Evolutionary conservation across 169 alveolate species (phyloP).

Genomic region (Ichthyophthirius multifiliis): DNA sequence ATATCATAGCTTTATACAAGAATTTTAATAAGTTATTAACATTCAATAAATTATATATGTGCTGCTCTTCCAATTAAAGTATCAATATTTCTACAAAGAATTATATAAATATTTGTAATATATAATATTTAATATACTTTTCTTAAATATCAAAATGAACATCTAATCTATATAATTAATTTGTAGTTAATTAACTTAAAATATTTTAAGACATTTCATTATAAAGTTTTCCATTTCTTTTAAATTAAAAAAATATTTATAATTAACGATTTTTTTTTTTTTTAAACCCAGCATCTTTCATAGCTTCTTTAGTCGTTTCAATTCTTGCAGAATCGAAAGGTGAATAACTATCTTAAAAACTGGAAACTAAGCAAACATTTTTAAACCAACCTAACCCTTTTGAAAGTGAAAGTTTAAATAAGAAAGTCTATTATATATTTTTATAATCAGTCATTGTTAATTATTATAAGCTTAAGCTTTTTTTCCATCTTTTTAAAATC

Average conservation of each 20-base stretch:
- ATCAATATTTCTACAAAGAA: slow-evolving; percentile 61
- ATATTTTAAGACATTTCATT: slow-evolving; percentile 75
- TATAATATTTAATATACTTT: slow-evolving; percentile 41
- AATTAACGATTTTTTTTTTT: slow-evolving; percentile 23
- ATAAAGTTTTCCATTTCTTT: slow-evolving; percentile 49
- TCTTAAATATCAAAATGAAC: slow-evolving; percentile 80
- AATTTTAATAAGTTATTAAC: slow-evolving; percentile 56
- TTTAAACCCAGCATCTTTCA: slow-evolving; percentile 51
- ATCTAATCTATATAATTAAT: slow-evolving; percentile 74
- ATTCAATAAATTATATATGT: slow-evolving; percentile 67
- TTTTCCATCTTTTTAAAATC: slow-evolving; percentile 79
- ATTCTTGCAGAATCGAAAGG: slow-evolving; percentile 86
- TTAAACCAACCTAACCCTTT: slow-evolving; percentile 85
- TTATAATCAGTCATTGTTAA: slow-evolving; percentile 69
- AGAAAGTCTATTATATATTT: slow-evolving; percentile 69
- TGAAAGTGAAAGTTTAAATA: slow-evolving; percentile 67
- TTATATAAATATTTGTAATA: slow-evolving; percentile 23
- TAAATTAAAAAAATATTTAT: not conserved
- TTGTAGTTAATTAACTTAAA: slow-evolving; percentile 47
- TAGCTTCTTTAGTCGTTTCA: slow-evolving; percentile 55
- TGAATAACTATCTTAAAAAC: slow-evolving; percentile 79
- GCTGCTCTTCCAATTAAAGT: slow-evolving; percentile 74
- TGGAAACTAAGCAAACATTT: slow-evolving; percentile 63
- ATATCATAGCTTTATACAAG: slow-evolving; percentile 54
- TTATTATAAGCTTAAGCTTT: slow-evolving; percentile 62